Evolutionary conservation across 441 rosid genomes (phyloP).

Genomic region (Flueggea neowawraea): DNA sequence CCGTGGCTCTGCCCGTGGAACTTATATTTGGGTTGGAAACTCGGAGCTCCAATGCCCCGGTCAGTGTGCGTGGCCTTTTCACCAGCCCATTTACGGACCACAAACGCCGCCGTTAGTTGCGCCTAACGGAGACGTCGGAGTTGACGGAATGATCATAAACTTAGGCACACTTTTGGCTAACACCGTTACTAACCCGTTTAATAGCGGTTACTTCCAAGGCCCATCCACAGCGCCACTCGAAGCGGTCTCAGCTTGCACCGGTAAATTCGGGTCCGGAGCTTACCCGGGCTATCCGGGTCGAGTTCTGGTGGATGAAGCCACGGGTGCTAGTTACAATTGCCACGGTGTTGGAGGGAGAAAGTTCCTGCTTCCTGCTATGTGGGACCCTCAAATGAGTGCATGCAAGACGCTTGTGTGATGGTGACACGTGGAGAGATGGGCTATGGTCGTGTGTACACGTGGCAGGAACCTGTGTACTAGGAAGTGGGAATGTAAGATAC

Average conservation of each 20-base stretch:
- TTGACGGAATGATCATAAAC: no score
- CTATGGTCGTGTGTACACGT: constrained; percentile 14
- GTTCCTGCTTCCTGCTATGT: constrained; percentile 87
- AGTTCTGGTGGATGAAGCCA: constrained; percentile 57
- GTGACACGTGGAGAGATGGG: background rate
- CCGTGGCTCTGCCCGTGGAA: no score
- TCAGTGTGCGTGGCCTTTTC: no score
- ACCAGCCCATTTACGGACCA: no score
- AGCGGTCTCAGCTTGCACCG: constrained; percentile 88
- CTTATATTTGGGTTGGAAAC: no score
- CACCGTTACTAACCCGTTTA: no score
- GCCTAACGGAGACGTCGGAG: no score
- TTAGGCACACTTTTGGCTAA: no score
- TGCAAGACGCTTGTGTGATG: constrained; percentile 64
- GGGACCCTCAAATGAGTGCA: constrained; percentile 78
- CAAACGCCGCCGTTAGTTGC: no score
- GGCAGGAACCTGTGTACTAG: background rate
- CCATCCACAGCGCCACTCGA: constrained; percentile 93
- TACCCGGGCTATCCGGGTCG: constrained; percentile 88
- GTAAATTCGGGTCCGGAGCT: constrained; percentile 79
- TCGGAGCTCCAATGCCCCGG: no score
- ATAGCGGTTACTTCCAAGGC: no score
- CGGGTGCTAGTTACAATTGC: constrained; percentile 80
- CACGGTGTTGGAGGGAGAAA: constrained; percentile 65
- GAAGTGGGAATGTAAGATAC: constrained; percentile 1